Evolutionary conservation across 1,139 yeast genomes (phyloP), one percentile per base, ranked within the genome.

Genomic region (Martiniozyma asiatica): DNA sequence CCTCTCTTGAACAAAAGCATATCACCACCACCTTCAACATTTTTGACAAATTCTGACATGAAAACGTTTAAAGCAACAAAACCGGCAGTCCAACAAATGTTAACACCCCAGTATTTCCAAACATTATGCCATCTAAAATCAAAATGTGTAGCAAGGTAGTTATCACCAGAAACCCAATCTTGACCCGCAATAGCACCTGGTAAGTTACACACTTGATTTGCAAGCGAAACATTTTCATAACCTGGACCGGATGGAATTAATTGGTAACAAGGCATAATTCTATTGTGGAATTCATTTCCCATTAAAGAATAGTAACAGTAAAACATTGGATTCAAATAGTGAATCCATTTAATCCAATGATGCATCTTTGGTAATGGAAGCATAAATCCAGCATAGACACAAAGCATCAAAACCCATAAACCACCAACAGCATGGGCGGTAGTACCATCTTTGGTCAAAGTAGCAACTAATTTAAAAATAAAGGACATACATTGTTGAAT

Each of bases 51-150:
- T 48, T 73, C 80, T 36, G 70, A 60, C 30, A 68, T 61, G 15
- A 66, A 29, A 30, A 65, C 63, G 39, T 67, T 63, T 19, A 67
- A 35, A 7, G 52, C 49, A 36, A 63, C 48, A 44, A 71, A 71
- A 40, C 65, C 68, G 24, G 63, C 51, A 37, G 69, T 62, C 60
- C 71, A 72, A 20, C 65, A 77, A 40, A 73, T 48, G 32, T 68
- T 53, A 32, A 73, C 61, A 45, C 80, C 82, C 53, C 76, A 59
- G 47, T 73, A 69, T 53, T 80, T 65, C 82, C 84, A 75, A 28
- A 68, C 68, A 41, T 75, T 79, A 14, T 45, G 44, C 43, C 42
- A 46, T 24, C 35, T 28, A 34, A 40, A 46, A 26, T 45, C 44
- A 29, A 35, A 44, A 11, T 35, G 35, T 19, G 32, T 20, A 13